Evolutionary conservation across 768 basidiomycete species (phyloP), one percentile per base, ranked within the genome.

Genomic region (Boletus rubescentipes): DNA sequence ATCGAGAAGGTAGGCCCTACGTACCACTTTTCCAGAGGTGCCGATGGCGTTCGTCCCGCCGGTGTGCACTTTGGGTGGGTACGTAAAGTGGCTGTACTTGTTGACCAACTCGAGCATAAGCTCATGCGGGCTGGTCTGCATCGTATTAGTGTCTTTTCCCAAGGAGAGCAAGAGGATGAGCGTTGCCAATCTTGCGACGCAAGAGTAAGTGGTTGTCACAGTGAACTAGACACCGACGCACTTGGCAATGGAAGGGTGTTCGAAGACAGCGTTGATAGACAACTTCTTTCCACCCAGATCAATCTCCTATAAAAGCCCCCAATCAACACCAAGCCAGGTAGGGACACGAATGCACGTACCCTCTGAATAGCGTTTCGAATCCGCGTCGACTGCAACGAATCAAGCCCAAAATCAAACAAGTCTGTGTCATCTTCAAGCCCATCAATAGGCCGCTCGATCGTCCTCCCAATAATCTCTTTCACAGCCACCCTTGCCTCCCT

Each of bases 331-430:
- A 67, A 61, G 62, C 20, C 69, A 12, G 64, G 35, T 51, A 59
- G 6, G 74, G 55, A 51, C 69, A 69, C 12, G 20, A 73, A 43
- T 12, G 4, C 40, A 47, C 53, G 31, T 34, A 74, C 74, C 61
- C 78, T 77, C 58, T 77, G 77, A 38, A 74, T 63, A 2, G 68
- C 66, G 60, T 83, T 84, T 21, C 80, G 64, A 29, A 84, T 75
- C n/a, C 79, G 67, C 4, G 77, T 76, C 11, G 77, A 78, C 53
- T 81, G 77, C 20, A 83, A 59, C 10, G 81, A 81, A 61, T 84
- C 80, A 30, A 84, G 70, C 23, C 83, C 83, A 43, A 76, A 80
- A 0, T 74, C 61, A 37, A 77, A 77, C 29, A 78, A 45, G 49
- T 81, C 79, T 23, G 72, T 73, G n/a, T 67, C 61, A 34, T 67